These are phyloP conservation scores for Suillus decipiens DNA, from an alignment of 768 basidiomycete genomes.

Conservation along the genomic window DNA sequence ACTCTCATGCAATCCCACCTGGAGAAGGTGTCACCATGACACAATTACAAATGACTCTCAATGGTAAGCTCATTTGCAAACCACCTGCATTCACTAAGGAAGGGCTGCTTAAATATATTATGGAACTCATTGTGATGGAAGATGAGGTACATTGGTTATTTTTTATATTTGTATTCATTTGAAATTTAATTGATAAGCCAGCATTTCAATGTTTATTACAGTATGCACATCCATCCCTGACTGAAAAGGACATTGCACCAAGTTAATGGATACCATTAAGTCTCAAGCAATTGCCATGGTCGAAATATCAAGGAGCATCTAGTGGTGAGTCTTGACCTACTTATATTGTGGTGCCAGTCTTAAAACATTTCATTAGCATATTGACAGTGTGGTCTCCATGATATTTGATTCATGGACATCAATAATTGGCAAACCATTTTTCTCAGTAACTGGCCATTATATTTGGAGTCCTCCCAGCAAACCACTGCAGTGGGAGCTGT, in stretches of 20 bases:
- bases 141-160: too few relatives aligned
- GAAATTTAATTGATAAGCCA: background rate
- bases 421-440: slow-evolving; percentile 17
- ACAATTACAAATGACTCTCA: background rate
- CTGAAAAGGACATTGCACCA: background rate
- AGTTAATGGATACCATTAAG: background rate
- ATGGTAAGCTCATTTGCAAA: background rate
- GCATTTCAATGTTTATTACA: background rate
- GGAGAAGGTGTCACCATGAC: background rate
- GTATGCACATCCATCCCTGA: background rate
- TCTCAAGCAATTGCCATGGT: background rate
- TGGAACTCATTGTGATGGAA: background rate
- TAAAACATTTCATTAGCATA: background rate
- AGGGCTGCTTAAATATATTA: background rate
- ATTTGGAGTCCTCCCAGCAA: slow-evolving; percentile 5
- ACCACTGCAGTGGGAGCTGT: background rate
- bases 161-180: too few relatives aligned
- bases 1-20: too few relatives aligned
- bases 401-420: slow-evolving; percentile 22
- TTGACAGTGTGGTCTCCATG: background rate
- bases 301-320: background rate
- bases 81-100: background rate
- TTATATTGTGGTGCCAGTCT: background rate
- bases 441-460: slow-evolving; percentile 21
- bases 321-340: background rate